Evolutionary conservation across 495 filamentous ascomycete species (phyloP).

Genomic region (Lepraria neglecta): DNA sequence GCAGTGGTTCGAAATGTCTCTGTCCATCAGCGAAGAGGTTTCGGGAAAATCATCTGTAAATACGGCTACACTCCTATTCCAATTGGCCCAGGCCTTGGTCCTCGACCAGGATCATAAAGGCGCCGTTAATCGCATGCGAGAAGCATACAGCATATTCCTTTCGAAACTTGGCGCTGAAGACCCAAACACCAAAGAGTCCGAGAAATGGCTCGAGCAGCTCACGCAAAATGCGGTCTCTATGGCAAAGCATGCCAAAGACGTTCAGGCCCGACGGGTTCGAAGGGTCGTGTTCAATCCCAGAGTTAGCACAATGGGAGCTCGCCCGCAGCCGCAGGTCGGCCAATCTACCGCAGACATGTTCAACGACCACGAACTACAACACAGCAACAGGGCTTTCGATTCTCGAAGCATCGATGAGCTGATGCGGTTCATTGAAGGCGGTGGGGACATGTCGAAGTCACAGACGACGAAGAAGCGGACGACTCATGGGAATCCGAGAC

Average conservation of each 20-base stretch:
- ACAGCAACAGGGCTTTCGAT: conserved; percentile 46
- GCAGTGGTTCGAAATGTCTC: conserved; percentile 91
- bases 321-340: conserved; percentile 45
- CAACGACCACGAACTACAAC: conserved; percentile 36
- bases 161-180: conserved; percentile 75
- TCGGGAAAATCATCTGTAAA: conserved; percentile 84
- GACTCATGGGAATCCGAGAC: conserved; percentile 64
- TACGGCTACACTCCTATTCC: conserved; percentile 93
- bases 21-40: conserved; percentile 76
- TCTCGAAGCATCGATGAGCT: conserved; percentile 78
- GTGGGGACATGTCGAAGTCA: conserved; percentile 50
- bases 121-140: conserved; percentile 85
- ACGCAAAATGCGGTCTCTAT: conserved; percentile 90
- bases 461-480: conserved; percentile 64
- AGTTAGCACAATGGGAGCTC: conserved; percentile 43
- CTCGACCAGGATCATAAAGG: conserved; percentile 86
- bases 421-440: conserved; percentile 79
- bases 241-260: conserved; percentile 84
- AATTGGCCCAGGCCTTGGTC: conserved; percentile 89
- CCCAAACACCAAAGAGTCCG: conserved; percentile 90
- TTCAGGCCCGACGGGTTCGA: conserved; percentile 63
- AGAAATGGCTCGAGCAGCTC: conserved; percentile 92
- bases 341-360: conserved; percentile 45
- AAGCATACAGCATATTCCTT: conserved; percentile 93
- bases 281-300: conserved; percentile 50